phyloP scores from a whole-genome alignment of 768 basidiomycete genomes.

The Tephrocybe sp. region DNA sequence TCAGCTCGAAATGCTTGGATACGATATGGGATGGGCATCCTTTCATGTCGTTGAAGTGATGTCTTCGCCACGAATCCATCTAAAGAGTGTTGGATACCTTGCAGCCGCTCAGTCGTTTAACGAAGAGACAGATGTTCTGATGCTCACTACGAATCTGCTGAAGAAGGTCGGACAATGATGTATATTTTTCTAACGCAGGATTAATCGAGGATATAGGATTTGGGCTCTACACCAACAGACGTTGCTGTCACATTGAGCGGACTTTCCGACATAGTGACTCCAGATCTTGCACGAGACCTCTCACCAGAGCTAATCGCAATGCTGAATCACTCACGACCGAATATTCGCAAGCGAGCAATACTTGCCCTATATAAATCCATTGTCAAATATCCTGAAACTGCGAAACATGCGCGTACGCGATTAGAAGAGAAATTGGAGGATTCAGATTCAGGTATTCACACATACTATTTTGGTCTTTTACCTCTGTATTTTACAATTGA shows the following conservation, averaged over 20 bases:
- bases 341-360: slow-evolving; percentile 89
- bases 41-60: slow-evolving; percentile 98
- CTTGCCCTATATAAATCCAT: slow-evolving; percentile 80
- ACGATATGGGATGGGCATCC: slow-evolving; percentile 93
- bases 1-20: slow-evolving; percentile 98
- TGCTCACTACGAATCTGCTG: slow-evolving; percentile 92
- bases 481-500: background rate
- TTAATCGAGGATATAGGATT: slow-evolving; percentile 54
- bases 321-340: slow-evolving; percentile 85
- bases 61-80: slow-evolving; percentile 87
- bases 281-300: slow-evolving; percentile 90
- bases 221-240: slow-evolving; percentile 74
- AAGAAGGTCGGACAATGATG: slow-evolving; percentile 73
- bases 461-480: background rate
- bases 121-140: slow-evolving; percentile 94
- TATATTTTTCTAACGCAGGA: slow-evolving; percentile 14
- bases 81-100: slow-evolving; percentile 95
- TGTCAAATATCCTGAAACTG: slow-evolving; percentile 78
- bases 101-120: slow-evolving; percentile 90
- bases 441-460: slow-evolving; percentile 54
- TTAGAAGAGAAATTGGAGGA: slow-evolving; percentile 83
- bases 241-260: slow-evolving; percentile 77
- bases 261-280: slow-evolving; percentile 79
- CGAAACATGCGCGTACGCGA: slow-evolving; percentile 60
- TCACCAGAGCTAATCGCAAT: slow-evolving; percentile 80